Percentiles rank a stretch among this genome's conserved stretches.
Evolutionary conservation across 345 rosid genomes (phyloP).

Genomic region (Boechera stricta): DNA sequence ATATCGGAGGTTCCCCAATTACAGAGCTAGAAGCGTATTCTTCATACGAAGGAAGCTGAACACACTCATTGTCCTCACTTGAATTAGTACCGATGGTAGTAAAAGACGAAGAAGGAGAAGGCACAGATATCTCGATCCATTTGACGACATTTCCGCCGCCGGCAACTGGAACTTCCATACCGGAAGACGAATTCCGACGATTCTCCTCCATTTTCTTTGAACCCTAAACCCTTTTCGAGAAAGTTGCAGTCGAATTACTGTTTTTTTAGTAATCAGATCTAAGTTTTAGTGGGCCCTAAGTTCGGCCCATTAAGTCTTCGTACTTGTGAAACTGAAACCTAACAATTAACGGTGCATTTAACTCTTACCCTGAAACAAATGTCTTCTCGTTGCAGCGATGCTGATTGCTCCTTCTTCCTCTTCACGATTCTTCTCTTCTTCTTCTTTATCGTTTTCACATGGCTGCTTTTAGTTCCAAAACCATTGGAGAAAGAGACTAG

Average conservation of each 20-base stretch:
- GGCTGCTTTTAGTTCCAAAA: background rate
- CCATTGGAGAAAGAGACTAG: background rate
- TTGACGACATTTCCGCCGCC: slow-evolving; percentile 70
- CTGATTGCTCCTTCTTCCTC: slow-evolving; percentile 23
- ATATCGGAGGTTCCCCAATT: slow-evolving; percentile 52
- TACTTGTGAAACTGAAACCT: slow-evolving; percentile 27
- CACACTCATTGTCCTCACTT: slow-evolving; percentile 31
- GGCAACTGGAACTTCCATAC: slow-evolving; percentile 74
- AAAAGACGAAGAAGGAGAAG: slow-evolving; percentile 37
- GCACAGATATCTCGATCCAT: slow-evolving; percentile 69
- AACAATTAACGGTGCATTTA: slow-evolving; percentile 37
- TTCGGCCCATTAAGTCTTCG: background rate
- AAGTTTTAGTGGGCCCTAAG: slow-evolving; percentile 4
- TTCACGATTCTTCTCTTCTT: background rate
- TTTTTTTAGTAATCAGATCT: background rate
- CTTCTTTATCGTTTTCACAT: slow-evolving; percentile 6
- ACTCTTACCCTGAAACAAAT: background rate
- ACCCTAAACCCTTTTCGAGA: slow-evolving; percentile 43
- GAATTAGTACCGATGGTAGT: slow-evolving; percentile 5
- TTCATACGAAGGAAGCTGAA: slow-evolving; percentile 51
- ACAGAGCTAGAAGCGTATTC: slow-evolving; percentile 64
- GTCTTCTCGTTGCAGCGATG: slow-evolving; percentile 23
- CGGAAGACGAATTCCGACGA: slow-evolving; percentile 49
- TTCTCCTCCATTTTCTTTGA: slow-evolving; percentile 37
- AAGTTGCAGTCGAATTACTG: background rate